Evolutionary conservation across 139 green algal species (phyloP), one percentile per base, ranked within the genome.

Genomic region (Volvox africanus): DNA sequence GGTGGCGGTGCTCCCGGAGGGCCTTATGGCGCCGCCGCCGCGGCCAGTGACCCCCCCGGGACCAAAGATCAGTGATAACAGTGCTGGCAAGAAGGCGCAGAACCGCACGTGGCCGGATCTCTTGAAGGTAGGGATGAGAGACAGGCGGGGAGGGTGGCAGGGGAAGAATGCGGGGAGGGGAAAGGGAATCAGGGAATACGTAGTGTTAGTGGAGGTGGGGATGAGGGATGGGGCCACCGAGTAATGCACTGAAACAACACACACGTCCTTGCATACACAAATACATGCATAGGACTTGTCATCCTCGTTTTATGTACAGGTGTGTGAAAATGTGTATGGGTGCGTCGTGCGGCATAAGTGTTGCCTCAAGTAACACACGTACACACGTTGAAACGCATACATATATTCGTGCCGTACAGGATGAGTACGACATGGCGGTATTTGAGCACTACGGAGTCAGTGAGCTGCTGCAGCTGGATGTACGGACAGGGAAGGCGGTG

Each of bases 71-170:
- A 94, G 98, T 73, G 95, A 97, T 89, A 99, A 98, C 94, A 95
- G 89, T 37, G 89, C 61, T 0, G 96, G 95, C n/a, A 92, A 94
- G 62, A 96, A 96, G 89, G 93, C 94, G 50, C 98, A 99, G 95
- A 95, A 95, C 28, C 93, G 97, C 44, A 99, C 98, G 0, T 99
- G 97, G 92, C 95, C 95, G 0, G 98, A 99, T 92, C 95, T 99
- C 77, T 96, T 99, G 35, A 97, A 97, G 92, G 93, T 95, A 35
- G 9, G 91, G 44, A 55, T 9, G 9, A 55, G 20, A 14, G 32
- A 24, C 37, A 20, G 75, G 22, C 20, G 32, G 44, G 86, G 33
- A 17, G 35, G 37, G 68, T 69, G 44, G 44, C 21, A 16, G 36
- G 21, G 0, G 80, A 21, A n/a, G 37, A 55, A 82, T 19, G 76